Evolutionary conservation across 768 basidiomycete genomes (phyloP).

Genomic region (Tylopilus cervinicoccineus): DNA sequence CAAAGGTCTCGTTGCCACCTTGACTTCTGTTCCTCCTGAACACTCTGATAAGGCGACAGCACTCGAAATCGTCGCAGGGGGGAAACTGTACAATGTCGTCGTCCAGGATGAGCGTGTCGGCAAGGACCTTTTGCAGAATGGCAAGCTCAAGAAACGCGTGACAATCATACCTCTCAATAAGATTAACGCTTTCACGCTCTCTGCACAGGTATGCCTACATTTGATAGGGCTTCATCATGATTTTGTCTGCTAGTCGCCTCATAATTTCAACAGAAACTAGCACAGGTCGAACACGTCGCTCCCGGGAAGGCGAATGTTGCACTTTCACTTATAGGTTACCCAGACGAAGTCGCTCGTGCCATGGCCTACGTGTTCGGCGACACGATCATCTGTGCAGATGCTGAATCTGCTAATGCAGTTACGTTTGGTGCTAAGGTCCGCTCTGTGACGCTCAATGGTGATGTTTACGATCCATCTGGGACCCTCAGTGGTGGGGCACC

Average conservation of each 20-base stretch:
- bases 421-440: constrained; percentile 73
- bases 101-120: constrained; percentile 90
- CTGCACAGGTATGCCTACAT: constrained; percentile 41
- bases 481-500: constrained; percentile 90
- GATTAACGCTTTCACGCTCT: constrained; percentile 62
- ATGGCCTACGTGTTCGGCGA: constrained; percentile 94
- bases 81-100: constrained; percentile 88
- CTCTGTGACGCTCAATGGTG: constrained; percentile 91
- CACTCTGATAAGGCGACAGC: constrained; percentile 84
- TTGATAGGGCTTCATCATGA: neutral
- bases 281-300: constrained; percentile 65
- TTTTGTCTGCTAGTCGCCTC: neutral
- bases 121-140: constrained; percentile 75
- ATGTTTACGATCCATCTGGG: constrained; percentile 94
- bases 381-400: constrained; percentile 87
- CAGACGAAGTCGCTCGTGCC: constrained; percentile 76
- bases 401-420: constrained; percentile 79
- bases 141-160: constrained; percentile 78
- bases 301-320: constrained; percentile 82
- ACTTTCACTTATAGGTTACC: constrained; percentile 83
- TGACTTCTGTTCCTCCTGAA: constrained; percentile 68
- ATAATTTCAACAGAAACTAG: constrained; percentile 58
- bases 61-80: constrained; percentile 88
- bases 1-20: constrained; percentile 87
- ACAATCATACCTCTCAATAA: constrained; percentile 94